Percentiles rank a stretch among this genome's conserved stretches.
phyloP scores from a whole-genome alignment of 1,139 yeast genomes.

The Protomyces inundatus region DNA sequence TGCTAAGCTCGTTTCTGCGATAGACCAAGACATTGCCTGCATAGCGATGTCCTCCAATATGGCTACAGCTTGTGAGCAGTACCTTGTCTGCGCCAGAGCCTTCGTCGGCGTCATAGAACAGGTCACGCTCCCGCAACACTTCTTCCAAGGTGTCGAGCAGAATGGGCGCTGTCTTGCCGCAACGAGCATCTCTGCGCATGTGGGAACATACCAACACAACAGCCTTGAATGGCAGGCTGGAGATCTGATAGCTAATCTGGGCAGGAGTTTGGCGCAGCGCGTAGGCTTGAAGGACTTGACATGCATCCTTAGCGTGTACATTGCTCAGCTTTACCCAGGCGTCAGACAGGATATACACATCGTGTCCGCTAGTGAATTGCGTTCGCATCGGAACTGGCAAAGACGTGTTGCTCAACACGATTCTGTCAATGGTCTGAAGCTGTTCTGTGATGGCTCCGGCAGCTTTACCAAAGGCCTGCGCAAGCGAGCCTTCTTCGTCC shows the following conservation, averaged over 20 bases:
- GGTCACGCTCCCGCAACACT: constrained; percentile 7
- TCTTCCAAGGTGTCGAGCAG: constrained; percentile 16
- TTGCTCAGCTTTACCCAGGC: constrained; percentile 4
- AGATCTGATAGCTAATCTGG: not conserved
- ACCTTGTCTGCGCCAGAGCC: constrained; percentile 1
- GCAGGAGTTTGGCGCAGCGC: not conserved
- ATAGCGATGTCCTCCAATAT: constrained; percentile 11
- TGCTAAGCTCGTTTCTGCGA: not conserved
- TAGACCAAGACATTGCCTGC: constrained; percentile 26
- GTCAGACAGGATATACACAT: not conserved
- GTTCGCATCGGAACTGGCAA: not conserved
- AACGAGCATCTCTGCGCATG: constrained; percentile 19
- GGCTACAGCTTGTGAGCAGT: constrained; percentile 6
- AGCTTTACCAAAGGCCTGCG: not conserved
- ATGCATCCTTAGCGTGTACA: not conserved
- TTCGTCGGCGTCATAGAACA: constrained; percentile 16
- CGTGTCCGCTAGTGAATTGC: not conserved
- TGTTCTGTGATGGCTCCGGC: not conserved
- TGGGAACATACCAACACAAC: constrained; percentile 11
- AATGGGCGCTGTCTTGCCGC: constrained; percentile 22
- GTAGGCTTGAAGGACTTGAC: not conserved
- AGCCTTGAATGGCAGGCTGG: constrained; percentile 1
- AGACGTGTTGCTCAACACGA: constrained; percentile 8
- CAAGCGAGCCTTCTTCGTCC: constrained; percentile 7
- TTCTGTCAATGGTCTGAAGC: not conserved